Evolutionary conservation across 306 rosid species (phyloP).

Genomic region (Ochetophila trinervis): DNA sequence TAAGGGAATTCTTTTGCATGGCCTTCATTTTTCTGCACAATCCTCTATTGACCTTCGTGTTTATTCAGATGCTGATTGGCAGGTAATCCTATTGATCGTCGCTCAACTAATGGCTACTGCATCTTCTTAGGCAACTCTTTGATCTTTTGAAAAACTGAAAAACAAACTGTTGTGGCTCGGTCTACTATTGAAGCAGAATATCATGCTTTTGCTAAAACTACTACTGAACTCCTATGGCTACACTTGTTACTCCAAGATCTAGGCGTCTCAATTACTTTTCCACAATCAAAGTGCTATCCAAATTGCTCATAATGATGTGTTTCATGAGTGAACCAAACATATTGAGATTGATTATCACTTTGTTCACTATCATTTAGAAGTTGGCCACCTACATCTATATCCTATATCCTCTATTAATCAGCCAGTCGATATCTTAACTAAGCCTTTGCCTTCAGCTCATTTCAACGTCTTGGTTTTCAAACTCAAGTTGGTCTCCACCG

Average conservation of each 20-base stretch:
- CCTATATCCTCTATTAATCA: too few species aligned
- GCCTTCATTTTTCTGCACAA: not conserved
- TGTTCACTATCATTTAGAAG: too few species aligned
- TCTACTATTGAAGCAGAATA: not conserved
- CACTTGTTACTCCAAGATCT: not conserved
- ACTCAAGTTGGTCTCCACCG: too few species aligned
- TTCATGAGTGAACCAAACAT: not conserved
- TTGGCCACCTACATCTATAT: too few species aligned
- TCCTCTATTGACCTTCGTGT: not conserved
- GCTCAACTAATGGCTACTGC: not conserved
- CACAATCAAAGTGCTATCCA: slow-evolving; percentile 3
- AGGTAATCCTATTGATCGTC: not conserved
- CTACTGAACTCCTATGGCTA: not conserved
- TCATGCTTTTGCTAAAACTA: not conserved
- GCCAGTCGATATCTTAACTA: too few species aligned
- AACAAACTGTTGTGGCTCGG: not conserved
- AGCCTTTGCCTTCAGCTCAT: too few species aligned
- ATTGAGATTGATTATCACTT: too few species aligned
- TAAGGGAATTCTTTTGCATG: not conserved
- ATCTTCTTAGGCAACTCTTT: not conserved
- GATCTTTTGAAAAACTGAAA: not conserved
- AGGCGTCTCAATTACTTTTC: not conserved
- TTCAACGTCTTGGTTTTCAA: too few species aligned
- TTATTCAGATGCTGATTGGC: not conserved
- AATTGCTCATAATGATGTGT: not conserved